A percentile compares a stretch with the other conserved stretches of the same genome.
Evolutionary conservation across 2,329 filamentous ascomycete species (phyloP).

Genomic region (Myotisia sp.): DNA sequence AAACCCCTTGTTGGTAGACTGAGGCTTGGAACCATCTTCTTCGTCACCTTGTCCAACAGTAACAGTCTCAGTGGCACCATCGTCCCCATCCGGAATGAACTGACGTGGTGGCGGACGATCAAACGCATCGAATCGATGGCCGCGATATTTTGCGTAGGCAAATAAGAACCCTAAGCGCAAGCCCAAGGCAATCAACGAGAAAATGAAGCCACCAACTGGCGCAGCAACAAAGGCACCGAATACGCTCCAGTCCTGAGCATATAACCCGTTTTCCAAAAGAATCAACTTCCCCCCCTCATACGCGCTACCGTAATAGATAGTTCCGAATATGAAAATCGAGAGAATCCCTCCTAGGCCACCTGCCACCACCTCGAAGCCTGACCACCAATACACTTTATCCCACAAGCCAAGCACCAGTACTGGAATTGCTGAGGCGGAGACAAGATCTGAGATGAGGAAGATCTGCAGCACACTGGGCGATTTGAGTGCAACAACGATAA

Average conservation of each 20-base stretch:
- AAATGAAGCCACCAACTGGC: conserved; percentile 59
- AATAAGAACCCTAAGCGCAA: conserved; percentile 48
- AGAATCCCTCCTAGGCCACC: conserved; percentile 65
- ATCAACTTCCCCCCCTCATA: conserved; percentile 51
- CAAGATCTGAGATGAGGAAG: conserved; percentile 31
- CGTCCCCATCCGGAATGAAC: background rate
- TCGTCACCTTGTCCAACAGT: conserved; percentile 2
- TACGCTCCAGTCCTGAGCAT: conserved; percentile 62
- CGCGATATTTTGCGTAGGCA: conserved; percentile 41
- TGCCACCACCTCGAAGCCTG: conserved; percentile 65
- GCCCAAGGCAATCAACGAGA: conserved; percentile 50
- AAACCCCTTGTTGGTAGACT: too few relatives aligned
- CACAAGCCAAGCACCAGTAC: conserved; percentile 59
- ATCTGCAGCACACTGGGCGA: conserved; percentile 15
- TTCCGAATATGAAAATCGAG: conserved; percentile 67
- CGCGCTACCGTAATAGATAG: conserved; percentile 60
- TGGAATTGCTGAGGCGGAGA: conserved; percentile 62
- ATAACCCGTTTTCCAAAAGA: conserved; percentile 58
- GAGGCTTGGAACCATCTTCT: conserved; percentile 7
- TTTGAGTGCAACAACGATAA: conserved; percentile 33
- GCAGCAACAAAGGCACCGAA: conserved; percentile 72
- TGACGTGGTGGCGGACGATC: conserved; percentile 37
- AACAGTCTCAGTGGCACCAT: conserved; percentile 1
- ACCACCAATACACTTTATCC: conserved; percentile 55
- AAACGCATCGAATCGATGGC: conserved; percentile 51